A percentile compares a stretch with the other conserved stretches of the same genome.
Conservation (phyloP, 768 basidiomycete species). For the Suillus spraguei region DNA sequence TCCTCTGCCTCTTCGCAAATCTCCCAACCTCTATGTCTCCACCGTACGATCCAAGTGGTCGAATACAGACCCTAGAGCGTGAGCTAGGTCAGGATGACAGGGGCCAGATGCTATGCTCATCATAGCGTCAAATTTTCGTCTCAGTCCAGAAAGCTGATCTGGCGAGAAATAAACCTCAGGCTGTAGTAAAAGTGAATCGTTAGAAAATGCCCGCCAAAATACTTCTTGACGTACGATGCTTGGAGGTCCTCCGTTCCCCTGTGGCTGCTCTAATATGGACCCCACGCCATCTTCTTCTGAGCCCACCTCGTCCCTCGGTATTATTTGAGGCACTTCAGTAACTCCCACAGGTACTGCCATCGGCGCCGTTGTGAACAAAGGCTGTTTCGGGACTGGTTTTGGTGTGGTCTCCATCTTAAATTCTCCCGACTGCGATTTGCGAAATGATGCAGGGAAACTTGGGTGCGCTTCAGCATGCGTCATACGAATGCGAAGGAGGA, state of each 20-base stretch:
- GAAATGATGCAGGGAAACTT: conserved; percentile 35
- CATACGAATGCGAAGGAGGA: conserved; percentile 37
- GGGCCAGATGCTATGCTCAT: conserved; percentile 33
- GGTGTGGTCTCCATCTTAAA: conserved; percentile 34
- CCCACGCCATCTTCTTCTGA: not conserved
- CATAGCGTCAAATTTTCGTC: conserved; percentile 34
- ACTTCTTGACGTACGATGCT: not conserved
- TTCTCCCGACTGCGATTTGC: conserved; percentile 34
- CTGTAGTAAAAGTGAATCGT: conserved; percentile 12
- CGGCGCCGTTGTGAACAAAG: conserved; percentile 27
- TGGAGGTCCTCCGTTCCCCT: conserved; percentile 4
- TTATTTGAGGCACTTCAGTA: conserved; percentile 2
- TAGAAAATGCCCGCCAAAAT: not conserved
- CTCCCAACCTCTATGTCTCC: conserved; percentile 28
- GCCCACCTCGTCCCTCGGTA: not conserved
- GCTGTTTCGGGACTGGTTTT: conserved; percentile 24
- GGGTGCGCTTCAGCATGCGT: conserved; percentile 37
- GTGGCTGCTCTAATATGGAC: conserved; percentile 2
- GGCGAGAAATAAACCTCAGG: conserved; percentile 34
- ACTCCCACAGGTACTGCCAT: not conserved
- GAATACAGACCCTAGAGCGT: conserved; percentile 34
- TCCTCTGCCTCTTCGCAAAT: conserved; percentile 28
- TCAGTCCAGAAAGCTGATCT: conserved; percentile 32
- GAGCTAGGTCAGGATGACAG: conserved; percentile 33
- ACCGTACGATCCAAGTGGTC: conserved; percentile 36